Base-by-base conservation (phyloP, 345 rosid species). In the Syzygium oleosum region DNA sequence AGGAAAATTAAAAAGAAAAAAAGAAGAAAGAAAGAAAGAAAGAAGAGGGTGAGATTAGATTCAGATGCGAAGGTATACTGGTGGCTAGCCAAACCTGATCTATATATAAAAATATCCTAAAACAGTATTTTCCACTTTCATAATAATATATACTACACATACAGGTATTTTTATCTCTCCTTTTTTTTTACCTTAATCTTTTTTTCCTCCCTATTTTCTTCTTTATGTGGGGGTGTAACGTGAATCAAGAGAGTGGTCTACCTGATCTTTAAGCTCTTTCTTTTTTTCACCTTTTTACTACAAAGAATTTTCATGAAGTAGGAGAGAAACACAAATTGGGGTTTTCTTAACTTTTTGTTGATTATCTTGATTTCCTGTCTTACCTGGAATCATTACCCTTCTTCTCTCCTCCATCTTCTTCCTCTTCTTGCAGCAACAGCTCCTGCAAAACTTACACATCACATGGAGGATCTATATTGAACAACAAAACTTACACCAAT, bases 31-130 rank as follows among this genome's bases (percentile, higher is more conserved):
- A 85, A 84, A 68, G 49, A 56, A 21, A 22, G 23, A 85, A 68
- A 49, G 85, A 78, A 85, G 38, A 54, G 84, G 80, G 63, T 85
- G 51, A 84, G 88, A 91, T 87, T 84, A 88, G 92, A 92, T 34
- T 87, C 92, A 88, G 93, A 92, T 88, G 83, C 91, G 91, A 91
- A 90, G 93, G 89, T 90, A 92, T 90, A 13, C 29, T 61, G 93
- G 93, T 92, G 89, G 93, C 91, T 91, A 91, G 92, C 91, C 94
- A 92, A 92, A 91, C 91, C 87, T 92, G 89, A 92, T 91, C 91
- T 88, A 91, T 86, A 91, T 89, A 94, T 92, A 94, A 51, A 55
- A 88, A 29, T 58, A 59, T 88, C 34, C 59, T 3, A 29, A 86
- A 87, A 89, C 91, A 92, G 92, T 92, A 90, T 91, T 90, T 88